A percentile compares a stretch with the other conserved stretches of the same genome.
phyloP scores from a whole-genome alignment of 2,329 filamentous ascomycete species.

The Hymenoscyphus albidus region DNA sequence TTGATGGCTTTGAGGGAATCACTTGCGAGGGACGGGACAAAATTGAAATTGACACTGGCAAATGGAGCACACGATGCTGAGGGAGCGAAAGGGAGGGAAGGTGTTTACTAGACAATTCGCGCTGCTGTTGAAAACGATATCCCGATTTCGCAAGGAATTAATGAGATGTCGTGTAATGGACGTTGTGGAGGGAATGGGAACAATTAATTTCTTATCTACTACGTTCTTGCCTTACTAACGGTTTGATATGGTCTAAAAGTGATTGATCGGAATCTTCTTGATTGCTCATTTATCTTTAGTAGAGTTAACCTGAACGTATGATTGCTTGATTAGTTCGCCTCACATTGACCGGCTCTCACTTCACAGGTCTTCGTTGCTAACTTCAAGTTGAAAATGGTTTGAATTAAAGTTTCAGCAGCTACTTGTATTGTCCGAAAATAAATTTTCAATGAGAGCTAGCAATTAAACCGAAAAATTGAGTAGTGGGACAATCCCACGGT shows the following conservation, averaged over 20 bases:
- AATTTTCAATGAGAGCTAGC: not conserved
- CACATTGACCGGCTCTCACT: too few relatives aligned
- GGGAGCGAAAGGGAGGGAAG: not conserved
- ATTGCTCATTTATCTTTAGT: too few relatives aligned
- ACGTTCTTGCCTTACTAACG: not conserved
- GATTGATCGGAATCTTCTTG: too few relatives aligned
- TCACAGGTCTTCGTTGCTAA: too few relatives aligned
- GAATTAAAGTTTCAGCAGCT: too few relatives aligned
- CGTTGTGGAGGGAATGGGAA: not conserved
- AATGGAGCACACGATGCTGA: not conserved
- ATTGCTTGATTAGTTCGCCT: too few relatives aligned
- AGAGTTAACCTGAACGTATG: too few relatives aligned
- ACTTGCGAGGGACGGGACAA: not conserved
- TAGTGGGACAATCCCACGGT: not conserved
- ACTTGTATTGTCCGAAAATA: too few relatives aligned
- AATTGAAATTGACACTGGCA: not conserved
- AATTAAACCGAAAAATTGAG: not conserved
- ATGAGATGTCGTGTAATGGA: not conserved
- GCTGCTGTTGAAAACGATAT: not conserved
- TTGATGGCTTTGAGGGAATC: not conserved
- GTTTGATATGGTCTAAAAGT: not conserved
- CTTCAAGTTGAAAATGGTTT: too few relatives aligned
- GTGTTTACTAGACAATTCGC: not conserved
- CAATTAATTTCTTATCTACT: not conserved
- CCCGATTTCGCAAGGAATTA: not conserved